Evolutionary conservation across 768 basidiomycete genomes (phyloP).

Genomic region (Amanita fuliginea): DNA sequence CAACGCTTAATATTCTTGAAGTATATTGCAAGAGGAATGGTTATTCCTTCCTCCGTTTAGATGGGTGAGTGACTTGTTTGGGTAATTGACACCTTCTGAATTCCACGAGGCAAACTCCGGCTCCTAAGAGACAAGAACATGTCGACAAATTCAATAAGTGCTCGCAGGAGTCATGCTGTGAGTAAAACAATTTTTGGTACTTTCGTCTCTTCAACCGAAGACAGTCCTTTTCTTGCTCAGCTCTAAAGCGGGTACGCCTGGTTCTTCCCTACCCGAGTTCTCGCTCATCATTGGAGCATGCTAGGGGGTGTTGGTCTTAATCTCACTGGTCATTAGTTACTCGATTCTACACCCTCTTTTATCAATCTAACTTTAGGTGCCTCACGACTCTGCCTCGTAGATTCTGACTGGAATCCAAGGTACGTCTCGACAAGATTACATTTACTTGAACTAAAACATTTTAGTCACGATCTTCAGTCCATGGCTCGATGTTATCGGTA

Average conservation of each 20-base stretch:
- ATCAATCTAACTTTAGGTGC: constrained; percentile 33
- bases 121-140: constrained; percentile 70
- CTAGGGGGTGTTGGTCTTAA: constrained; percentile 89
- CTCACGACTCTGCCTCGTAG: constrained; percentile 76
- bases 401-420: constrained; percentile 95
- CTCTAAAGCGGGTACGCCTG: constrained; percentile 61
- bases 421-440: constrained; percentile 12
- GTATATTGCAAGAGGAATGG: constrained; percentile 65
- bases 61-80: constrained; percentile 46
- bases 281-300: not conserved
- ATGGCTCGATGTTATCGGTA: constrained; percentile 96
- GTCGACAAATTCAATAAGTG: constrained; percentile 86
- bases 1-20: constrained; percentile 88
- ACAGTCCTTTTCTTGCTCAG: constrained; percentile 85
- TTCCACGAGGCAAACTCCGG: constrained; percentile 53
- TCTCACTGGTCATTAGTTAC: constrained; percentile 48
- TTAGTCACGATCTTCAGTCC: constrained; percentile 84
- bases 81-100: not conserved
- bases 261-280: not conserved
- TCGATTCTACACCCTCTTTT: not conserved
- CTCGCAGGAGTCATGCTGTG: constrained; percentile 61
- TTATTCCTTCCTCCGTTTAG: constrained; percentile 77
- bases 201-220: not conserved
- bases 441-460: not conserved
- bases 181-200: constrained; percentile 14